phyloP scores from a whole-genome alignment of 768 basidiomycete genomes.

The Ramaria sp. region DNA sequence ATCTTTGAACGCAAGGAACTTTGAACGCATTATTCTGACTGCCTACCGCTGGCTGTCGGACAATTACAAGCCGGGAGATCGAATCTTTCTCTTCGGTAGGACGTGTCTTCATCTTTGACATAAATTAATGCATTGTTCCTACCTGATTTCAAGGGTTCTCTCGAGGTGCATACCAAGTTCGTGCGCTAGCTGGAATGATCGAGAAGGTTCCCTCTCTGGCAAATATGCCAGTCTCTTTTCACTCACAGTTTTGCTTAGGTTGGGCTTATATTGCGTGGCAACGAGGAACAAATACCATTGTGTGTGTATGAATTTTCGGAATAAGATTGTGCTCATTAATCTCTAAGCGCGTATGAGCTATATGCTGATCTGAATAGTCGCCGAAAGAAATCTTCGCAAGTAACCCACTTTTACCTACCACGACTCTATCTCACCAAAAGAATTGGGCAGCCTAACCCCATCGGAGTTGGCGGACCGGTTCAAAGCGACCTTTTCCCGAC shows the following conservation, averaged over 20 bases:
- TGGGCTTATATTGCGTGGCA: constrained; percentile 21
- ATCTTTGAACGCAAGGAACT: constrained; percentile 19
- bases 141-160: constrained; percentile 27
- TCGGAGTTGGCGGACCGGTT: constrained; percentile 19
- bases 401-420: too few species aligned
- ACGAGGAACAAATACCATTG: constrained; percentile 24
- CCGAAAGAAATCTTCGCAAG: too few species aligned
- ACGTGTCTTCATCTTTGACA: not conserved
- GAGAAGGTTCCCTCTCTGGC: too few species aligned
- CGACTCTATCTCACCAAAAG: too few species aligned
- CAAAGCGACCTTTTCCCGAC: constrained; percentile 27
- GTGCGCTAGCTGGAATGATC: constrained; percentile 31
- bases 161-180: constrained; percentile 31
- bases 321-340: not conserved
- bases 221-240: too few species aligned
- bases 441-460: too few species aligned
- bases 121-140: not conserved
- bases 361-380: constrained; percentile 7
- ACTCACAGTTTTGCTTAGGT: constrained; percentile 21
- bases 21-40: constrained; percentile 23
- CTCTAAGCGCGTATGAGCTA: constrained; percentile 13
- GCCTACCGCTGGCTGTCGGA: constrained; percentile 32
- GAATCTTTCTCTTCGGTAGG: constrained; percentile 31
- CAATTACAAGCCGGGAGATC: constrained; percentile 26
- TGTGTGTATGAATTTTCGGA: constrained; percentile 5